A percentile compares a stretch with the other conserved stretches of the same genome.
Evolutionary conservation across 495 filamentous ascomycete species (phyloP).

Genomic region (Podospora comata): DNA sequence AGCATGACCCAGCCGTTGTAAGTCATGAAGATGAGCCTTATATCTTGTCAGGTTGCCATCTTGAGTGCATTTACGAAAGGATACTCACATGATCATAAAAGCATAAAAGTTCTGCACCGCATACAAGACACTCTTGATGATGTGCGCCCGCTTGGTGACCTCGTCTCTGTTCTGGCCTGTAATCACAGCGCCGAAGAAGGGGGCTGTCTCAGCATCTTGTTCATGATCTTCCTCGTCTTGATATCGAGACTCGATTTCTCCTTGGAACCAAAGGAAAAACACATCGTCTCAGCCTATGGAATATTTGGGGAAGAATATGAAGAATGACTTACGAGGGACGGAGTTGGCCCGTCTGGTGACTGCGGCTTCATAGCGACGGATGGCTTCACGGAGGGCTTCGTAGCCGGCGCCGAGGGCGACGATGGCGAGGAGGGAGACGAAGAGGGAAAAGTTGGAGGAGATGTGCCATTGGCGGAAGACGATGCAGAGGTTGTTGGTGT

Average conservation of each 20-base stretch:
- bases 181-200: slow-evolving; percentile 38
- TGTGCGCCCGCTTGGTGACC: slow-evolving; percentile 62
- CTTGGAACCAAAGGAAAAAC: slow-evolving; percentile 31
- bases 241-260: slow-evolving; percentile 29
- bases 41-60: slow-evolving; percentile 31
- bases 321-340: slow-evolving; percentile 53
- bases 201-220: slow-evolving; percentile 48
- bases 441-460: slow-evolving; percentile 62
- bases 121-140: slow-evolving; percentile 79
- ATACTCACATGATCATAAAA: slow-evolving; percentile 97
- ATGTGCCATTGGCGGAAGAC: slow-evolving; percentile 91
- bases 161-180: slow-evolving; percentile 51
- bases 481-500: slow-evolving; percentile 87
- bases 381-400: slow-evolving; percentile 75
- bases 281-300: not conserved
- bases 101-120: slow-evolving; percentile 96
- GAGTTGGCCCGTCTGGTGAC: slow-evolving; percentile 51
- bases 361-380: slow-evolving; percentile 70
- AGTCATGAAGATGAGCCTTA: slow-evolving; percentile 97
- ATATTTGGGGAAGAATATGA: slow-evolving; percentile 1
- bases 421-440: slow-evolving; percentile 78
- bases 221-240: not conserved
- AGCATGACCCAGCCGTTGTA: slow-evolving; percentile 99
- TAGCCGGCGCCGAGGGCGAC: slow-evolving; percentile 83
- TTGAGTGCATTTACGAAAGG: slow-evolving; percentile 1